A percentile compares a stretch with the other conserved stretches of the same genome.
Conservation (phyloP, 805 yeast genomes). For the Suhomyces sp. region DNA sequence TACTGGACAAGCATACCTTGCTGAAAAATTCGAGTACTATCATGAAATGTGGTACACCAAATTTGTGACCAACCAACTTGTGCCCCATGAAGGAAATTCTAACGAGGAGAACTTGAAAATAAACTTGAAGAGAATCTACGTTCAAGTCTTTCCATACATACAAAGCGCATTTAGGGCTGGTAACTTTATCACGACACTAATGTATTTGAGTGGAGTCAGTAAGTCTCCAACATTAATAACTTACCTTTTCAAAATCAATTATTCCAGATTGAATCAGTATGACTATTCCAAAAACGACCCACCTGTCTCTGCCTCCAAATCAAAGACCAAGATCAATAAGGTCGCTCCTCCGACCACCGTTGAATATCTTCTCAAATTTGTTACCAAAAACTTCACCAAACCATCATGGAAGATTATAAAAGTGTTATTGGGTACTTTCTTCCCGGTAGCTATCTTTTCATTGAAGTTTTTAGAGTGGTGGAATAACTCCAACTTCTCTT, state of each 20-base stretch:
- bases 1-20: conserved; percentile 66
- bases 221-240: conserved; percentile 66
- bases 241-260: conserved; percentile 58
- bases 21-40: conserved; percentile 62
- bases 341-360: conserved; percentile 41
- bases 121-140: conserved; percentile 41
- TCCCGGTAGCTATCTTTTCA: conserved; percentile 80
- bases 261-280: conserved; percentile 56
- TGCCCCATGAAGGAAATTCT: conserved; percentile 17
- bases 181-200: conserved; percentile 57
- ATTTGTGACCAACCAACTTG: conserved; percentile 49
- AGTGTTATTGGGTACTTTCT: conserved; percentile 47
- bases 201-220: conserved; percentile 64
- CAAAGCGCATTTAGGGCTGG: conserved; percentile 46
- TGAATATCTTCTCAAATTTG: conserved; percentile 32
- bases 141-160: conserved; percentile 61
- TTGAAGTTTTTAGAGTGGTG: conserved; percentile 93
- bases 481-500: conserved; percentile 72
- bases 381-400: conserved; percentile 19
- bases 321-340: conserved; percentile 19
- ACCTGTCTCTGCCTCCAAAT: conserved; percentile 4
- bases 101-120: conserved; percentile 27
- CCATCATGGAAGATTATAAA: conserved; percentile 35
- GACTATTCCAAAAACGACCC: conserved; percentile 47
- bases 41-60: conserved; percentile 65